Evolutionary conservation across 352 stramenopile genomes (phyloP).

Genomic region (Phytopythium mirpurense): DNA sequence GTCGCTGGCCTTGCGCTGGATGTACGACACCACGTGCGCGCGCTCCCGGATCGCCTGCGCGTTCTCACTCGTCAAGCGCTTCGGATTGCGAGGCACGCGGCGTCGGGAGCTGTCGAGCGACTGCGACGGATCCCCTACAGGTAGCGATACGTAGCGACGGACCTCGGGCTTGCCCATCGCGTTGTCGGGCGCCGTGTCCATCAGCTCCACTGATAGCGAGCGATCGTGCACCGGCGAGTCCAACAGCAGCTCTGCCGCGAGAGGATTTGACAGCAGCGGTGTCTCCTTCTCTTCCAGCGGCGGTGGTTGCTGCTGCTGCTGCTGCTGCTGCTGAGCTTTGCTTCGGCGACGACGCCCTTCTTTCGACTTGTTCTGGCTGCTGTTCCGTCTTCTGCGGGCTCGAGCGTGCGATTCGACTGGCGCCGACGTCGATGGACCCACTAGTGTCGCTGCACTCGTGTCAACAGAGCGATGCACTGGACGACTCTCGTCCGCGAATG

Average conservation of each 20-base stretch:
- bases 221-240: conserved; percentile 30
- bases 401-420: background rate
- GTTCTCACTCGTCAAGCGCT: conserved; percentile 29
- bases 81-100: conserved; percentile 11
- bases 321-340: background rate
- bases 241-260: conserved; percentile 19
- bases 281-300: background rate
- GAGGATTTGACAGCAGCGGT: background rate
- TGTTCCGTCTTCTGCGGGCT: conserved; percentile 1
- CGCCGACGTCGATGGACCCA: conserved; percentile 1
- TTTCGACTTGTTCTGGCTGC: conserved; percentile 4
- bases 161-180: conserved; percentile 17
- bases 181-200: conserved; percentile 12
- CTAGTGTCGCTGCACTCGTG: background rate
- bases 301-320: background rate
- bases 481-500: too few relatives aligned
- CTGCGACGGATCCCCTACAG: conserved; percentile 12
- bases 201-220: conserved; percentile 27
- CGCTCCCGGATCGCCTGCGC: conserved; percentile 76
- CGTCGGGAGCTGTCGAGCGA: background rate
- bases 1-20: conserved; percentile 82
- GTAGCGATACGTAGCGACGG: conserved; percentile 35
- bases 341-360: background rate
- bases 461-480: background rate
- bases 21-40: conserved; percentile 82